Evolutionary conservation across 495 filamentous ascomycete species (phyloP).

Genomic region (Physcia stellaris): DNA sequence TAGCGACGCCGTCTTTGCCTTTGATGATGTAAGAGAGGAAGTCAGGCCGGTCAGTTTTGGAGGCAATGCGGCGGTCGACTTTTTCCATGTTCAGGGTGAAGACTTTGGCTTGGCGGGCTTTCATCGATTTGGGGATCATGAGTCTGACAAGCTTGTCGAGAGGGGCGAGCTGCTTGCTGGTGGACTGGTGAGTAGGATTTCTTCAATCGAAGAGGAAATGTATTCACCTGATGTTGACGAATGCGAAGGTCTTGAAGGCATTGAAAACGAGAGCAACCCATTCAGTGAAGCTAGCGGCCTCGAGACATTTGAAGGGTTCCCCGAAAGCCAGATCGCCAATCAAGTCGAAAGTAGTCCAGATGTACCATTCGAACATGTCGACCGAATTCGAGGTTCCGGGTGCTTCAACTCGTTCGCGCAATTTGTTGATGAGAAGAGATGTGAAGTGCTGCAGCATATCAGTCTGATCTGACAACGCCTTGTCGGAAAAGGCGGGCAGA

Average conservation of each 20-base stretch:
- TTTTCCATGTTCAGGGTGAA: neutral
- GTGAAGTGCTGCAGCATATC: conserved; percentile 29
- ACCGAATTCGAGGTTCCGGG: neutral
- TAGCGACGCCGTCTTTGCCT: conserved; percentile 13
- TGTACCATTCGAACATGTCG: neutral
- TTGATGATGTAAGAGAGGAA: conserved; percentile 18
- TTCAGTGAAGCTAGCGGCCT: neutral
- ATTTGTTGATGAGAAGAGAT: conserved; percentile 1
- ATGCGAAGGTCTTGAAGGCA: neutral
- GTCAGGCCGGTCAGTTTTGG: conserved; percentile 12
- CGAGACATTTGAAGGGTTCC: conserved; percentile 37
- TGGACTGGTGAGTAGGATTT: too few relatives aligned
- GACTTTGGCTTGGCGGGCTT: neutral
- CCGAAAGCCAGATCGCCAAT: conserved; percentile 43
- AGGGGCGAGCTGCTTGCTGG: neutral
- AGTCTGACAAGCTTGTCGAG: neutral
- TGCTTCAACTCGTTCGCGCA: neutral
- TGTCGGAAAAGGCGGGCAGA: conserved; percentile 32
- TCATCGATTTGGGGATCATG: neutral
- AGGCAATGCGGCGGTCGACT: conserved; percentile 9
- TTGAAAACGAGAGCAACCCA: neutral
- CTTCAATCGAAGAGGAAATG: too few relatives aligned
- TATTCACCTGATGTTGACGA: too few relatives aligned
- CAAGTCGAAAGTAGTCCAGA: conserved; percentile 34
- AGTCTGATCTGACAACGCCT: conserved; percentile 31